These are phyloP conservation scores for Mycena vitilis DNA, from an alignment of 768 basidiomycete genomes.

Conservation along the genomic window DNA sequence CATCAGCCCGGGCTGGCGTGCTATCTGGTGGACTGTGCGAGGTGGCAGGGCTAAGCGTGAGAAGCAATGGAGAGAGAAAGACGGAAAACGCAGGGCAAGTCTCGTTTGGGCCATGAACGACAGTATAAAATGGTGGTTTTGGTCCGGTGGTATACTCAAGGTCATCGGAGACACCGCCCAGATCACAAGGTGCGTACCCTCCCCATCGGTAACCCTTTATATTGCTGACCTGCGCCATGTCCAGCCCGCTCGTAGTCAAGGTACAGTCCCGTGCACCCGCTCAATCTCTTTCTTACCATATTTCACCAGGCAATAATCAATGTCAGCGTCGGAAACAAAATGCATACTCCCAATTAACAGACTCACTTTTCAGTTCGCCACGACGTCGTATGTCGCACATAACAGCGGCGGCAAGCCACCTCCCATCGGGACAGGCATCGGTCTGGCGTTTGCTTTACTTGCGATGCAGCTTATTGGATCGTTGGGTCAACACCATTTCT, in stretches of 20 bases:
- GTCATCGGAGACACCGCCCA: constrained; percentile 78
- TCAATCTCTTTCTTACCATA: not conserved
- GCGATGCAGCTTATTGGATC: constrained; percentile 75
- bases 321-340: not conserved
- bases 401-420: constrained; percentile 50
- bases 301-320: constrained; percentile 32
- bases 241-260: constrained; percentile 81
- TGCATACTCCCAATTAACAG: constrained; percentile 48
- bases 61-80: constrained; percentile 70
- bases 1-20: constrained; percentile 63
- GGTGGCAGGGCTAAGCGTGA: constrained; percentile 67
- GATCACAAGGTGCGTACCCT: constrained; percentile 53
- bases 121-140: constrained; percentile 82
- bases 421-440: constrained; percentile 70
- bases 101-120: constrained; percentile 80
- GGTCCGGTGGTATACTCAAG: constrained; percentile 72
- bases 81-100: constrained; percentile 73
- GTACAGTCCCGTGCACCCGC: constrained; percentile 45
- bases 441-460: constrained; percentile 77
- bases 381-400: constrained; percentile 67
- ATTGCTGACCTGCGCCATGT: not conserved
- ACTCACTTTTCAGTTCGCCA: constrained; percentile 75
- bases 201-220: too few relatives aligned
- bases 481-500: constrained; percentile 83
- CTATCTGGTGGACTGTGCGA: constrained; percentile 69